Base-by-base conservation (phyloP, 495 filamentous ascomycete species). In the Aspergillus sclerotiicarbonarius region DNA sequence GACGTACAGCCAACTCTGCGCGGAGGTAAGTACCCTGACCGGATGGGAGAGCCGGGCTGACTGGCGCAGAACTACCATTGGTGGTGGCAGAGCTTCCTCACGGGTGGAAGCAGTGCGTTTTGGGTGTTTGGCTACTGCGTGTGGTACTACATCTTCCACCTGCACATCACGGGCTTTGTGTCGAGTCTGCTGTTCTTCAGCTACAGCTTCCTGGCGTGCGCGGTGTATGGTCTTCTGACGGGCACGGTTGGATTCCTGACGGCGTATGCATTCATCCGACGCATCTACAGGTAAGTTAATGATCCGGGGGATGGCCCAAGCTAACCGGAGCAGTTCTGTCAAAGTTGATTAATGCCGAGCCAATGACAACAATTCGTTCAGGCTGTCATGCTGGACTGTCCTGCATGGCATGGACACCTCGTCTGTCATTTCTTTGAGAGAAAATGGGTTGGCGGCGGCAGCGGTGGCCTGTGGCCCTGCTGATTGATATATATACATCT, bases 1-100 rank as follows among this genome's bases (percentile, higher is more conserved):
- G 4, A 92, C 91, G 15, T 97, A 97, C 68, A 84, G 89, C 46
- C 87, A 90, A 69, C 83, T 97, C 20, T 96, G 92, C 73, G 76
- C 84, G 10, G 92, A 90, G 75, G 82, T 83, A 75, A 67, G 76
- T 60, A 8, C 32, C 12, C 20, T 41, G 13, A 4, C 13, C 13
- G 12, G 33, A 12, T 47, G 12, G 4, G 32, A 13, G 5, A 13
- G 8, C 37, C 3, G 51, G 37, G 50, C 63, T 71, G 54, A 73
- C 63, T 29, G 20, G 25, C 54, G 9, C 47, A 92, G 85, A 93
- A 96, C 68, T 91, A 96, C 71, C 82, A 94, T 69, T 97, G 92
- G 92, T 95, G 90, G 90, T 96, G 91, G 91, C 88, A 91, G 67
- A 90, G 88, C 61, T 94, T 97, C 76, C 71, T 91, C 37, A 83